These are phyloP conservation scores for Gypsophila paniculata DNA, from an alignment of 179 eudicot species.

Conservation along the genomic window DNA sequence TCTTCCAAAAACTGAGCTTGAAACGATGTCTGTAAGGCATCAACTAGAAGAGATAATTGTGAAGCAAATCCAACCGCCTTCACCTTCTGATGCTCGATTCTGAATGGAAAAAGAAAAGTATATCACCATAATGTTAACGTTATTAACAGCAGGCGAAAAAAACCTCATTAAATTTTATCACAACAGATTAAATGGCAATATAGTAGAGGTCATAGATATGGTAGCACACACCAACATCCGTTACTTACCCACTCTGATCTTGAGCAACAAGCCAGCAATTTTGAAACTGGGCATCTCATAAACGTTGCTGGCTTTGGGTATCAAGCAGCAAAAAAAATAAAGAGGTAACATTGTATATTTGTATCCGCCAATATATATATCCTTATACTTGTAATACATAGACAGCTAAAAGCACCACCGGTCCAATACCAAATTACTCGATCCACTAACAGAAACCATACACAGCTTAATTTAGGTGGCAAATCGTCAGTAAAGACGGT, in stretches of 20 bases:
- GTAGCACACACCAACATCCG: slow-evolving; percentile 1
- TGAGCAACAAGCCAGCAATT: background rate
- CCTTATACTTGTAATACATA: background rate
- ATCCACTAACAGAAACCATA: background rate
- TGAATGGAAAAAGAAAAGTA: slow-evolving; percentile 16
- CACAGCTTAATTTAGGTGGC: background rate
- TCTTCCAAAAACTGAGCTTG: slow-evolving; percentile 86
- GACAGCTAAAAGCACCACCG: background rate
- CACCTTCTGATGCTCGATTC: slow-evolving; percentile 38
- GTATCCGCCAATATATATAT: background rate
- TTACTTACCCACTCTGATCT: background rate
- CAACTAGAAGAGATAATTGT: slow-evolving; percentile 69
- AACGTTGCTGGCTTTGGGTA: background rate
- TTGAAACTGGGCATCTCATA: background rate
- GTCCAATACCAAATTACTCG: background rate
- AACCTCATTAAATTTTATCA: background rate
- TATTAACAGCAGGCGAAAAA: slow-evolving; percentile 4
- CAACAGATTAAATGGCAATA: slow-evolving; percentile 1
- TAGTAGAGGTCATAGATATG: background rate
- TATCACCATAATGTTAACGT: background rate
- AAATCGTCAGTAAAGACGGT: background rate
- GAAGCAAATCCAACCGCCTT: slow-evolving; percentile 79
- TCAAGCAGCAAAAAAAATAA: background rate
- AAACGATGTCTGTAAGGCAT: slow-evolving; percentile 64
- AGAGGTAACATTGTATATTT: background rate